Conservation (phyloP, 192 early-diverging fungal genomes). For the Podila verticillata region DNA sequence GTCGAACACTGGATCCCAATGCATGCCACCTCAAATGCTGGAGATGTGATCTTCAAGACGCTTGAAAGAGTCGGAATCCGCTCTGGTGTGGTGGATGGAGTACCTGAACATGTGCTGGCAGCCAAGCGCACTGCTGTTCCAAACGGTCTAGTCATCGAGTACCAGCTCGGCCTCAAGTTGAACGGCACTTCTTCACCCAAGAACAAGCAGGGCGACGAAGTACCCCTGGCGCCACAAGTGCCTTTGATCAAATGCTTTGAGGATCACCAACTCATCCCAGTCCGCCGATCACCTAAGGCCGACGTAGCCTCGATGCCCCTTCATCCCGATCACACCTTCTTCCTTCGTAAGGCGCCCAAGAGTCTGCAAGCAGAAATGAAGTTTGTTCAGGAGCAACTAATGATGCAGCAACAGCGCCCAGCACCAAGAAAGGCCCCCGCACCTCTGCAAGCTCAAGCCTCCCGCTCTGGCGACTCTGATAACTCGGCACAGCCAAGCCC, state of each 20-base stretch:
- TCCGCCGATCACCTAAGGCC: constrained; percentile 42
- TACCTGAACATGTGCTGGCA: constrained; percentile 34
- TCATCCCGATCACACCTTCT: constrained; percentile 36
- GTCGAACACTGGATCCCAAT: constrained; percentile 57
- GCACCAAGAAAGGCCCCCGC: constrained; percentile 2
- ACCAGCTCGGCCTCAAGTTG: constrained; percentile 27
- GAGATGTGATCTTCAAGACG: constrained; percentile 58
- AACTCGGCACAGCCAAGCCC: constrained; percentile 20
- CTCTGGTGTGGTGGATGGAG: constrained; percentile 57
- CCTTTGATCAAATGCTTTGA: constrained; percentile 31
- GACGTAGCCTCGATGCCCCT: constrained; percentile 49
- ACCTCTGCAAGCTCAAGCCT: constrained; percentile 3
- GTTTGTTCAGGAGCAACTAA: constrained; percentile 34
- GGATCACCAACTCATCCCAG: constrained; percentile 25
- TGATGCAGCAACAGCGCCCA: constrained; percentile 5
- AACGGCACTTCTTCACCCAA: constrained; percentile 13
- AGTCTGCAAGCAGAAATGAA: constrained; percentile 48
- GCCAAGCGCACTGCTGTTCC: constrained; percentile 31
- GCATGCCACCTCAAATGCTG: constrained; percentile 52
- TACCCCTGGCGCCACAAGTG: constrained; percentile 21
- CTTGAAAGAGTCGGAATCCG: constrained; percentile 63
- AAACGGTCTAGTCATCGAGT: constrained; percentile 43
- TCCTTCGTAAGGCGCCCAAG: constrained; percentile 44
- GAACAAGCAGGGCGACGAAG: constrained; percentile 27
- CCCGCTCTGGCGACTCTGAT: constrained; percentile 21